phyloP scores from a whole-genome alignment of 176 grass and related monocot species.

The Eragrostis curvula region DNA sequence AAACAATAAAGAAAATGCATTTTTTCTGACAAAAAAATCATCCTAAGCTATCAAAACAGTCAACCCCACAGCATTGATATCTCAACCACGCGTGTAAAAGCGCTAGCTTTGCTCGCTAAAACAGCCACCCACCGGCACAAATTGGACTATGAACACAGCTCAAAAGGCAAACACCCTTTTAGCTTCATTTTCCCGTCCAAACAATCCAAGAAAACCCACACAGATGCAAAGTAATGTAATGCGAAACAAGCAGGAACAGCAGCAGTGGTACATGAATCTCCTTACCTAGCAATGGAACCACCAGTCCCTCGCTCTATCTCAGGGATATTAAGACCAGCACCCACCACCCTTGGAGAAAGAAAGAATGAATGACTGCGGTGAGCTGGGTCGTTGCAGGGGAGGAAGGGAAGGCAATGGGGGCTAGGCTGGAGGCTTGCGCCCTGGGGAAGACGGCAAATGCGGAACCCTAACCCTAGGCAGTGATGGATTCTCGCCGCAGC shows the following conservation, averaged over 20 bases:
- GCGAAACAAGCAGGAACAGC: neutral
- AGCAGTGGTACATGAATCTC: neutral
- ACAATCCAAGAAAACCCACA: slow-evolving; percentile 8
- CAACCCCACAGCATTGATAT: slow-evolving; percentile 30
- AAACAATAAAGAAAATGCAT: neutral
- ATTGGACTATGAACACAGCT: slow-evolving; percentile 25
- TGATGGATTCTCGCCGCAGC: neutral
- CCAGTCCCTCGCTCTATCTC: neutral
- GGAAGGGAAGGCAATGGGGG: slow-evolving; percentile 26
- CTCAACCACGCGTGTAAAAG: slow-evolving; percentile 36
- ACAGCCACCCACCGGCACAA: slow-evolving; percentile 21
- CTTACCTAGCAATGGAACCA: slow-evolving; percentile 25
- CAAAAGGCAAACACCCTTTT: slow-evolving; percentile 21
- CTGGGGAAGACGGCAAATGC: slow-evolving; percentile 6
- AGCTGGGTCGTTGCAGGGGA: slow-evolving; percentile 25
- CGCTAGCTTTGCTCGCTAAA: slow-evolving; percentile 11
- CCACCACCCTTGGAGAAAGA: neutral
- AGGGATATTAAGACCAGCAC: neutral
- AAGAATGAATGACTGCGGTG: slow-evolving; percentile 12
- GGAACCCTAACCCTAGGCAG: slow-evolving; percentile 49
- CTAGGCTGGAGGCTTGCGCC: neutral
- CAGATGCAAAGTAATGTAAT: neutral
- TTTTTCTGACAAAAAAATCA: neutral
- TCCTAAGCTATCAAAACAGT: neutral
- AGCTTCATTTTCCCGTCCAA: neutral